Evolutionary conservation across 2,329 filamentous ascomycete species (phyloP).

Genomic region (Aureobasidium uvarum): DNA sequence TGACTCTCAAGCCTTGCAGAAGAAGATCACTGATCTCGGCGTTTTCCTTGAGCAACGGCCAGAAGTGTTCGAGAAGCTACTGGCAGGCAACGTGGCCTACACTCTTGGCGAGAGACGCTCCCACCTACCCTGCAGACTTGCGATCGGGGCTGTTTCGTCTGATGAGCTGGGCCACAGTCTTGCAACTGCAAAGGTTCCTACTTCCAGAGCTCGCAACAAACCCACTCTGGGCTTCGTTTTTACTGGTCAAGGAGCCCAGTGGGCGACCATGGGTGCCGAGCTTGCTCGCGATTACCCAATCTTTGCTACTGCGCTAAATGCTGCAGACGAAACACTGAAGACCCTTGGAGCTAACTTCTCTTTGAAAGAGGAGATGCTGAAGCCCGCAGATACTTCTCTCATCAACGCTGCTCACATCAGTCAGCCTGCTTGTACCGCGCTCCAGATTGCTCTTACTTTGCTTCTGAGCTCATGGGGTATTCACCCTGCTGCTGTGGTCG

Average conservation of each 20-base stretch:
- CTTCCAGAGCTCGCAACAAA: constrained; percentile 11
- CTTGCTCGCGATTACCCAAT: constrained; percentile 16
- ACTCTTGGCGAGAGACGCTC: constrained; percentile 11
- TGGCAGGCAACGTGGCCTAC: constrained; percentile 18
- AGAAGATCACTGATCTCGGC: constrained; percentile 16
- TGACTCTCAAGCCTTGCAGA: constrained; percentile 9
- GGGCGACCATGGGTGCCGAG: constrained; percentile 34
- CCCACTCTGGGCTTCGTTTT: constrained; percentile 32
- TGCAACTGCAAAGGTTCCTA: constrained; percentile 6
- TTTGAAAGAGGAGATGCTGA: constrained; percentile 8
- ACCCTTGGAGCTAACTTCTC: constrained; percentile 7
- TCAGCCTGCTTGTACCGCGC: constrained; percentile 55
- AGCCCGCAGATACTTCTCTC: constrained; percentile 1
- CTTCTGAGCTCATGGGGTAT: constrained; percentile 38
- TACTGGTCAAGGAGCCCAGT: constrained; percentile 42
- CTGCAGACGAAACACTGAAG: neutral
- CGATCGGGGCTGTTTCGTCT: constrained; percentile 4
- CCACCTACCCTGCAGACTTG: constrained; percentile 14
- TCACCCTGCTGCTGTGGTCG: constrained; percentile 32
- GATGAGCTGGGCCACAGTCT: constrained; percentile 9
- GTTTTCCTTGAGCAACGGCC: constrained; percentile 14
- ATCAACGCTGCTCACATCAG: constrained; percentile 17
- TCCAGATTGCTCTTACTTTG: constrained; percentile 53
- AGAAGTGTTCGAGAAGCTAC: constrained; percentile 12
- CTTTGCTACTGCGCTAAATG: constrained; percentile 3